Conservation (phyloP, 169 alveolate genomes). For the Plasmodium cynomolgi region DNA sequence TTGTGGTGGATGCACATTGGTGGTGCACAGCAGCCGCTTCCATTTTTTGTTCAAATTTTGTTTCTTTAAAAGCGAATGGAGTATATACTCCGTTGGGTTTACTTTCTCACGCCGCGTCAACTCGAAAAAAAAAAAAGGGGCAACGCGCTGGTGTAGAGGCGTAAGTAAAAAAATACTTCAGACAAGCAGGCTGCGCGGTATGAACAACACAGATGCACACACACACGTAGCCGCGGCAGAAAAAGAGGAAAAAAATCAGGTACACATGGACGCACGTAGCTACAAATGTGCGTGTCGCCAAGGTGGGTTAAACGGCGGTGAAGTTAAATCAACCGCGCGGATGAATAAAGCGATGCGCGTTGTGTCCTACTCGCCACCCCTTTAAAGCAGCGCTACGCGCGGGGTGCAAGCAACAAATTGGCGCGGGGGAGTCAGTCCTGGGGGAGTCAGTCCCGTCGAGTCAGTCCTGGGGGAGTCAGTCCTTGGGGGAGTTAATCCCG, state of each 20-base stretch:
- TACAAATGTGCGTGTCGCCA: not conserved
- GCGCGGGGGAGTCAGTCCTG: not conserved
- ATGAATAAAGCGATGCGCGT: not conserved
- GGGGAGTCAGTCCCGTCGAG: not conserved
- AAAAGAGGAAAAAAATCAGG: not conserved
- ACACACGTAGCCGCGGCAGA: not conserved
- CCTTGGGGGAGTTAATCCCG: too few species aligned
- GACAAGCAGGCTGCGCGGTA: not conserved
- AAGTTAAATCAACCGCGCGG: not conserved
- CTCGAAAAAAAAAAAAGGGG: slow-evolving; percentile 60
- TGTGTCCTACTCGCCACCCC: not conserved
- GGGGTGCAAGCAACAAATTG: not conserved
- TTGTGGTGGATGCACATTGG: not conserved
- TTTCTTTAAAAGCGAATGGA: not conserved
- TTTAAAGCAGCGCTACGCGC: not conserved
- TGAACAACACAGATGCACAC: not conserved
- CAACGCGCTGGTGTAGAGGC: slow-evolving; percentile 73
- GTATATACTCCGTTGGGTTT: not conserved
- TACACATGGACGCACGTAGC: not conserved
- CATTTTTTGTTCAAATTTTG: not conserved
- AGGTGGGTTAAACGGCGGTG: not conserved
- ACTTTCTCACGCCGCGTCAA: slow-evolving; percentile 77
- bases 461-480: not conserved
- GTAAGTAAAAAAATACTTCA: not conserved
- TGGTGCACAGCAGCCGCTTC: not conserved